phyloP scores from a whole-genome alignment of 139 green algal species.

The Chlorella sorokiniana region DNA sequence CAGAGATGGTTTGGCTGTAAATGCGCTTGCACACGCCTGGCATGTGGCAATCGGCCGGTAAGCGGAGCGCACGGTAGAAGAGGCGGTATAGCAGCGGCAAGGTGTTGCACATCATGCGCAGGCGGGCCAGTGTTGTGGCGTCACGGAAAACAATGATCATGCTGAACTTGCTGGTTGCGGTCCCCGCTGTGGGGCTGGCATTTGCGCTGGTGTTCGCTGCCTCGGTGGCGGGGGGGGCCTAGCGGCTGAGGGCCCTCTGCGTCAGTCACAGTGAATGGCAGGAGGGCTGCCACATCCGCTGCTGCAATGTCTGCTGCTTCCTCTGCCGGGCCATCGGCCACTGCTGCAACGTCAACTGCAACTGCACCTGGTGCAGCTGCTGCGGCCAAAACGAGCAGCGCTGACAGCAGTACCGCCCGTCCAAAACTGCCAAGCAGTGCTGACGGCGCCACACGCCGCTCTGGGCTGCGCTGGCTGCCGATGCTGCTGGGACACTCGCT shows the following conservation, averaged over 20 bases:
- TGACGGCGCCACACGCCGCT: too few relatives aligned
- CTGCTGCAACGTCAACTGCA: background rate
- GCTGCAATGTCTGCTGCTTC: background rate
- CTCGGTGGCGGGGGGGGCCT: background rate
- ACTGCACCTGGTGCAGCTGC: background rate
- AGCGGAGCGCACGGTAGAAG: conserved; percentile 4
- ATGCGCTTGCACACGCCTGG: conserved; percentile 34
- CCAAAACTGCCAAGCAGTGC: background rate
- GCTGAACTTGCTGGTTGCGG: background rate
- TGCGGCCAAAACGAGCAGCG: background rate
- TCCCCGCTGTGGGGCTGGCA: background rate
- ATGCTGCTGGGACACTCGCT: too few relatives aligned
- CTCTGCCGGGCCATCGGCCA: background rate
- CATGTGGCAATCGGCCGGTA: conserved; percentile 47
- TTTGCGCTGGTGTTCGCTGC: background rate
- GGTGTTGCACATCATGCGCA: conserved; percentile 33
- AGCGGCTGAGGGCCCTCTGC: background rate
- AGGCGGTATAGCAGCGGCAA: conserved; percentile 15
- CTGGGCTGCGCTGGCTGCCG: too few relatives aligned
- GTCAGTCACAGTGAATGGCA: too few relatives aligned
- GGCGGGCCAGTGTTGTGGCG: background rate
- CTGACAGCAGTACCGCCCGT: background rate
- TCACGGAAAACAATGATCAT: conserved; percentile 23
- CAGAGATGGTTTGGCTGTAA: conserved; percentile 29
- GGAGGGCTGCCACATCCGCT: too few relatives aligned